Conservation (phyloP, 192 early-diverging fungal genomes). For the Backusella tarrabulga region DNA sequence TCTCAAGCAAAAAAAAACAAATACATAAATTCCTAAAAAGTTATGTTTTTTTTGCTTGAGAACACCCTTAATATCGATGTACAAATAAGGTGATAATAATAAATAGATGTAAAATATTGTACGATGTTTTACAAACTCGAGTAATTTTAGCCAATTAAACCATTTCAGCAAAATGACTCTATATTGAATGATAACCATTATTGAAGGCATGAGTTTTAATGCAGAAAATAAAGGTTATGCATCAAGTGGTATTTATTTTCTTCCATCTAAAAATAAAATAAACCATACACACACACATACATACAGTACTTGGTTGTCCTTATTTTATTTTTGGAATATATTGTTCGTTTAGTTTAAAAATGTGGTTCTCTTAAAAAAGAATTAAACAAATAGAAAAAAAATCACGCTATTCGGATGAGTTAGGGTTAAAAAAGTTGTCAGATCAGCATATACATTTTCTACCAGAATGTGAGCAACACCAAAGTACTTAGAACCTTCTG, state of each 20-base stretch:
- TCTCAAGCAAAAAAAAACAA: no score
- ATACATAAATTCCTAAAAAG: no score
- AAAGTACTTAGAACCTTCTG: background rate
- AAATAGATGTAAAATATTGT: background rate
- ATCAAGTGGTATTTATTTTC: background rate
- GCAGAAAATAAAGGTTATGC: background rate
- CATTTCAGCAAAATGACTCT: background rate
- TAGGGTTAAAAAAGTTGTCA: background rate
- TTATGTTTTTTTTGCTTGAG: no score
- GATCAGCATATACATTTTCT: background rate
- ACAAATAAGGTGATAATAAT: background rate
- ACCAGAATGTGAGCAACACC: background rate
- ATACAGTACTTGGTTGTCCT: background rate
- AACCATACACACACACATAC: background rate
- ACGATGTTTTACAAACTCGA: background rate
- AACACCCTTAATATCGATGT: background rate
- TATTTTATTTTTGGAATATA: background rate
- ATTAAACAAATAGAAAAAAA: background rate
- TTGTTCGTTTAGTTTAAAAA: background rate
- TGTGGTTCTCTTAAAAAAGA: background rate
- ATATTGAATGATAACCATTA: background rate
- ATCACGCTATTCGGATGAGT: slow-evolving; percentile 5
- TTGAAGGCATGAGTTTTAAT: background rate
- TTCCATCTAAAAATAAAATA: background rate
- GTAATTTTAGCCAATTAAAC: background rate